Percentiles rank a stretch among this genome's conserved stretches.
These are phyloP conservation scores for Cladophialophora bantiana DNA, from an alignment of 2,329 filamentous ascomycete species.

Conservation along the genomic window DNA sequence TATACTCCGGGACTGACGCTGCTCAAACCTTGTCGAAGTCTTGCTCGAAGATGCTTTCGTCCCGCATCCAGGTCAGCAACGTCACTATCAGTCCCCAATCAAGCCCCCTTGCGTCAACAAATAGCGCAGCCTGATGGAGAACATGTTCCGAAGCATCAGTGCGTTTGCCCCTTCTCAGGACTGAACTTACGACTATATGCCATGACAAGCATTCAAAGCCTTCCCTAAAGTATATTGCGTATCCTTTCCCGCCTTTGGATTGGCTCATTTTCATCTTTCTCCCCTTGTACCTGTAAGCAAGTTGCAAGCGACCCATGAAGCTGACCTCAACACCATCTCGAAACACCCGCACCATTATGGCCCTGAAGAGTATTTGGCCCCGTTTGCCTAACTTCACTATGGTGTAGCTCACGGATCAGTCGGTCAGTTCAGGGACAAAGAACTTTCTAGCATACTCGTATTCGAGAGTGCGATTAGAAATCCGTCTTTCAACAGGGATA, in stretches of 20 bases:
- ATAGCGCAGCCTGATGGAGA: background rate
- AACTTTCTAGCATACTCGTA: background rate
- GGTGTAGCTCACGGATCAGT: background rate
- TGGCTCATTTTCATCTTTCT: background rate
- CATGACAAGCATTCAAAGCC: background rate
- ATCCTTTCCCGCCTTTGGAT: background rate
- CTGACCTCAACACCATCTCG: background rate
- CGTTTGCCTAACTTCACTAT: background rate
- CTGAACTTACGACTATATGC: background rate
- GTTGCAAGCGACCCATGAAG: background rate
- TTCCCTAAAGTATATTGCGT: background rate
- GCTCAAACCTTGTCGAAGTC: background rate
- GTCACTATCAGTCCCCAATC: background rate
- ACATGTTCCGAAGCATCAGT: background rate
- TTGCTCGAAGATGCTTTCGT: background rate
- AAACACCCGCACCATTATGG: background rate
- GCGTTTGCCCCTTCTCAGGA: background rate
- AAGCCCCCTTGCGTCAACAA: background rate
- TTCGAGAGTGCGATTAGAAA: background rate
- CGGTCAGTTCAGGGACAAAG: background rate
- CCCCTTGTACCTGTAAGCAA: background rate
- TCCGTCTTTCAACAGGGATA: constrained; percentile 42
- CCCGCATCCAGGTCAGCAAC: background rate
- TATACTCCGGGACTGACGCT: background rate
- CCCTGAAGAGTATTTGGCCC: background rate